These are phyloP conservation scores for Cordyceps militaris DNA, from an alignment of 2,329 filamentous ascomycete genomes.

Conservation along the genomic window DNA sequence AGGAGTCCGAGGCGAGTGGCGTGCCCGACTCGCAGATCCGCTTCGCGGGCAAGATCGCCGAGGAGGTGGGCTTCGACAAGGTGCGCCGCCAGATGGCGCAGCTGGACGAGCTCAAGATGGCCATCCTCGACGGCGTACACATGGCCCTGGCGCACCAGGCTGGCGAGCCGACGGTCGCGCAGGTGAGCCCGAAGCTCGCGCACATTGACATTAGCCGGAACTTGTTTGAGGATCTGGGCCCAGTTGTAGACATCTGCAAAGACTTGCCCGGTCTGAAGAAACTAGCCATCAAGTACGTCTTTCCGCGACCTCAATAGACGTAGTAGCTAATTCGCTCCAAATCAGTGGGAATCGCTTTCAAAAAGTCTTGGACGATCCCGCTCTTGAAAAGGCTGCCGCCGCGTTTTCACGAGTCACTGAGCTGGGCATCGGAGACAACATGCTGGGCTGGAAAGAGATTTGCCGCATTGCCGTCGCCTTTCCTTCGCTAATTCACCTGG, in stretches of 20 bases:
- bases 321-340: conserved; percentile 15
- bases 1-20: conserved; percentile 28
- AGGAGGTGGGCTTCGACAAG: conserved; percentile 95
- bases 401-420: conserved; percentile 48
- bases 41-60: conserved; percentile 74
- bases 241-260: conserved; percentile 63
- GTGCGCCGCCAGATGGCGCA: conserved; percentile 72
- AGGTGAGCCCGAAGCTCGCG: conserved; percentile 58
- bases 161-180: conserved; percentile 33
- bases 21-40: conserved; percentile 41
- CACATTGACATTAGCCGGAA: conserved; percentile 85
- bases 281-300: conserved; percentile 63
- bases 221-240: conserved; percentile 60
- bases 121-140: conserved; percentile 72
- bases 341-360: conserved; percentile 67
- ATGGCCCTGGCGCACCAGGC: conserved; percentile 39
- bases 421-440: conserved; percentile 59
- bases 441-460: conserved; percentile 60
- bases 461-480: conserved; percentile 48
- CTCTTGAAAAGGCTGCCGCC: conserved; percentile 25
- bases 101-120: conserved; percentile 68
- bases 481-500: conserved; percentile 41
- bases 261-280: conserved; percentile 59
- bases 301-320: not conserved
- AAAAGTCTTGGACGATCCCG: conserved; percentile 30